Percentiles rank a stretch among this genome's conserved stretches.
phyloP scores from a whole-genome alignment of 1,284 basidiomycete species.

The Marasmius oreades region DNA sequence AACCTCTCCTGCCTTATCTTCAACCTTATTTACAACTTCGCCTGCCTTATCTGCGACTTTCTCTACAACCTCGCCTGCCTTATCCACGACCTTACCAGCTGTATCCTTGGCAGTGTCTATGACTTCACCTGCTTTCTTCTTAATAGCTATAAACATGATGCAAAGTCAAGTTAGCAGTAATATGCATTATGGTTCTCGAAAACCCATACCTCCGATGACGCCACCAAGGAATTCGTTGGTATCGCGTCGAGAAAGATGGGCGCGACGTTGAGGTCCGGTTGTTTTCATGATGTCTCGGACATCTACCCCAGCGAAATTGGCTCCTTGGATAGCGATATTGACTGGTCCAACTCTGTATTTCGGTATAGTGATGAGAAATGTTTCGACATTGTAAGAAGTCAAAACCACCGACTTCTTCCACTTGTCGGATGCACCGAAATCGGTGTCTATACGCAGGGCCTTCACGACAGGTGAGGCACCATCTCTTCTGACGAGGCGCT shows the following conservation, averaged over 20 bases:
- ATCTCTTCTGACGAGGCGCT: slow-evolving; percentile 23
- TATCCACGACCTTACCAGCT: too few relatives aligned
- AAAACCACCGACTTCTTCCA: slow-evolving; percentile 22
- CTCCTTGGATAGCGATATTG: slow-evolving; percentile 25
- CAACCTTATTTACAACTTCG: background rate
- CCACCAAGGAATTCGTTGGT: background rate
- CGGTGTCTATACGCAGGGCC: slow-evolving; percentile 39
- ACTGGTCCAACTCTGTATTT: slow-evolving; percentile 28
- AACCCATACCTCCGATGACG: background rate
- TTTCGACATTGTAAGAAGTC: background rate
- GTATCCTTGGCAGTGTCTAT: too few relatives aligned
- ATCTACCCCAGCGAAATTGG: slow-evolving; percentile 22
- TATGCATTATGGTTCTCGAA: background rate
- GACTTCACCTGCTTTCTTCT: too few relatives aligned
- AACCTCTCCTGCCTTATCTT: slow-evolving; percentile 20
- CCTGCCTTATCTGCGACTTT: background rate
- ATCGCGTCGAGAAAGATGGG: background rate
- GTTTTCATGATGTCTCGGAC: slow-evolving; percentile 16
- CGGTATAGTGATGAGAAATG: background rate
- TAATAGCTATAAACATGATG: background rate
- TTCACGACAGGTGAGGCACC: slow-evolving; percentile 33
- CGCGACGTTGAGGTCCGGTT: slow-evolving; percentile 25
- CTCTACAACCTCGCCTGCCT: background rate
- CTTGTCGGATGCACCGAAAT: slow-evolving; percentile 33
- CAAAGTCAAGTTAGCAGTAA: background rate